Conservation (phyloP, 495 filamentous ascomycete species). For the Hypoxylon lienhwacheense region DNA sequence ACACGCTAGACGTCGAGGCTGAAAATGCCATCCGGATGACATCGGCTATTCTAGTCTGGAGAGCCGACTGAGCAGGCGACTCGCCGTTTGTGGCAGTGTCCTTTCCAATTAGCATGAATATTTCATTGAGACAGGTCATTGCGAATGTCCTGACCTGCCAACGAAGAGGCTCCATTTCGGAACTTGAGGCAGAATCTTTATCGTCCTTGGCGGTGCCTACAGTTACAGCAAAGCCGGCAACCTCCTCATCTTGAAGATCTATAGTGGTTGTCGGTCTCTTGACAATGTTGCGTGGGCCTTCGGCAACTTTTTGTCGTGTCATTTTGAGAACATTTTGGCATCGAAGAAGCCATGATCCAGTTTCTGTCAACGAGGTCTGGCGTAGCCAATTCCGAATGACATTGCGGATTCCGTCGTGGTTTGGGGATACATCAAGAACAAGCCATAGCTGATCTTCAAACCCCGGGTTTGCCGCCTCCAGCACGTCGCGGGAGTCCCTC, state of each 20-base stretch:
- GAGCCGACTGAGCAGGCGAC: constrained; percentile 67
- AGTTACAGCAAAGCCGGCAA: constrained; percentile 85
- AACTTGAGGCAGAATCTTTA: constrained; percentile 56
- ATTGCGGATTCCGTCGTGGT: constrained; percentile 73
- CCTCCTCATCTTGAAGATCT: constrained; percentile 93
- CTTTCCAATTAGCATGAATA: constrained; percentile 73
- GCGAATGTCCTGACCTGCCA: constrained; percentile 97
- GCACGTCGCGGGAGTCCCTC: constrained; percentile 76
- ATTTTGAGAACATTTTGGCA: constrained; percentile 89
- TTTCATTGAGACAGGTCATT: constrained; percentile 85
- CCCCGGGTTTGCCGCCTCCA: constrained; percentile 68
- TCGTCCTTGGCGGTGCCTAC: constrained; percentile 67
- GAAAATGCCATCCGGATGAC: constrained; percentile 98
- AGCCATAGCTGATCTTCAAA: constrained; percentile 94
- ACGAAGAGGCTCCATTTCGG: constrained; percentile 82
- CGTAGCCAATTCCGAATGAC: constrained; percentile 89
- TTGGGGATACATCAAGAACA: constrained; percentile 73
- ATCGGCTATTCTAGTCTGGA: constrained; percentile 85
- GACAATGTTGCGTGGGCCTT: constrained; percentile 50
- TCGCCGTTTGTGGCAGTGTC: constrained; percentile 70
- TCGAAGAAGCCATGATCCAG: constrained; percentile 79
- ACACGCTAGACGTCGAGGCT: constrained; percentile 89
- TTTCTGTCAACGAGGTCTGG: constrained; percentile 77
- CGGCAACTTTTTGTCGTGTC: constrained; percentile 64
- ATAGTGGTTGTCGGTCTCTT: constrained; percentile 57